Evolutionary conservation across 2,329 filamentous ascomycete genomes (phyloP).

Genomic region (Myriosclerotinia curreyana): DNA sequence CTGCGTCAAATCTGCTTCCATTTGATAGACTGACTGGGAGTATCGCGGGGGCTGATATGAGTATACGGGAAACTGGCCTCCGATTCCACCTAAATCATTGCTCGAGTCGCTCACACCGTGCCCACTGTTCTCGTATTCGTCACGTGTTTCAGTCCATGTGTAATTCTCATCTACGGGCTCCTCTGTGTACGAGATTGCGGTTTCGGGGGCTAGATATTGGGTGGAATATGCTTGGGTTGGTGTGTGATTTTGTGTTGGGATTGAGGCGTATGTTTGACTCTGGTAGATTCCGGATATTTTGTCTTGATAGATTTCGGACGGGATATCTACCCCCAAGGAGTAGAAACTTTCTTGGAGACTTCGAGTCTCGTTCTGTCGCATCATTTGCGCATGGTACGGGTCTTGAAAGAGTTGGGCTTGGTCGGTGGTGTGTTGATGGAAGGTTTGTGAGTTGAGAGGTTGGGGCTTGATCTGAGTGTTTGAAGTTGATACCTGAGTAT

Average conservation of each 20-base stretch:
- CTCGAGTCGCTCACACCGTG: not conserved
- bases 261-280: not conserved
- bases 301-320: slow-evolving; percentile 12
- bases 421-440: not conserved
- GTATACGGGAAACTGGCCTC: slow-evolving; percentile 8
- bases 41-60: not conserved
- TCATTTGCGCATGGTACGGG: not conserved
- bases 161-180: not conserved
- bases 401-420: slow-evolving; percentile 4
- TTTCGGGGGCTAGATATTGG: not conserved
- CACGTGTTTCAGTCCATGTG: not conserved
- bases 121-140: not conserved
- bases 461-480: not conserved
- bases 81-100: not conserved
- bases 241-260: not conserved
- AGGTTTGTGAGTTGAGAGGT: not conserved
- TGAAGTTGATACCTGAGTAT: not conserved
- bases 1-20: not conserved
- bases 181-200: not conserved
- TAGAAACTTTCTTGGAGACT: slow-evolving; percentile 8
- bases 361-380: not conserved
- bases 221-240: not conserved
- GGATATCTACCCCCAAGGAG: slow-evolving; percentile 13
- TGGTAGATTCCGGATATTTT: not conserved
- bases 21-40: not conserved